Base-by-base conservation (phyloP, 106 monocot species). In the Dendrobium chrysotoxum region DNA sequence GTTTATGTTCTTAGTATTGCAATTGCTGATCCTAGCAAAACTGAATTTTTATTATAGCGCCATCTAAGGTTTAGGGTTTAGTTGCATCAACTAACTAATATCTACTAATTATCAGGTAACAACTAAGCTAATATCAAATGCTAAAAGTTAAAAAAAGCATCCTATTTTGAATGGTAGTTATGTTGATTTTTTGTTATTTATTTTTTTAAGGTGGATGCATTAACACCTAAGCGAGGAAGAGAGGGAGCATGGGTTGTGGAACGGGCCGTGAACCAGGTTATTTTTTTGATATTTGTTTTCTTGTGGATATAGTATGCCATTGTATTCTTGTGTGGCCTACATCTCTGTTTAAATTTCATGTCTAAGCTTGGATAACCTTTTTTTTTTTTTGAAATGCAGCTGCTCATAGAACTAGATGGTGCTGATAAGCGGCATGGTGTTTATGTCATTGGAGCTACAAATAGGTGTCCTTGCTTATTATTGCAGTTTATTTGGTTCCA, bases 371-470 rank as follows among this genome's bases (percentile, higher is more conserved):
- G 23, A 2, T 76, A 25, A 12, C 76, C 9, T 44, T 2, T 50
- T 28, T 50, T 67, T 83, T 40, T 28, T 50, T 67, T 83, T 40
- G 79, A 50, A 83, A 40, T 87, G 78, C 86, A 95, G 93, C 74
- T 93, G 28, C 91, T 96, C 40, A 83, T 91, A 78, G 98, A 99
- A 83, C 86, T 99, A 39, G 98, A 95, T 86, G 98, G 98, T 77
- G 92, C 95, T 78, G 93, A 90, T 80, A 80, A 95, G 30, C 80
- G 95, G 15, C 84, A 82, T 71, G 98, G 95, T 80, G 93, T 99
- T 77, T 93, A 85, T 86, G 91, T 99, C 21, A 90, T 99, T 78
- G 98, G 98, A 83, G 95, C 98, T 45, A 95, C 98, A 77, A 99
- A 99, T 81, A 99, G 93, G 98, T 95, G 40, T 28, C 44, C 12